A percentile compares a stretch with the other conserved stretches of the same genome.
Evolutionary conservation across 371 early-diverging fungal genomes (phyloP).

Genomic region (Phascolomyces articulosus): DNA sequence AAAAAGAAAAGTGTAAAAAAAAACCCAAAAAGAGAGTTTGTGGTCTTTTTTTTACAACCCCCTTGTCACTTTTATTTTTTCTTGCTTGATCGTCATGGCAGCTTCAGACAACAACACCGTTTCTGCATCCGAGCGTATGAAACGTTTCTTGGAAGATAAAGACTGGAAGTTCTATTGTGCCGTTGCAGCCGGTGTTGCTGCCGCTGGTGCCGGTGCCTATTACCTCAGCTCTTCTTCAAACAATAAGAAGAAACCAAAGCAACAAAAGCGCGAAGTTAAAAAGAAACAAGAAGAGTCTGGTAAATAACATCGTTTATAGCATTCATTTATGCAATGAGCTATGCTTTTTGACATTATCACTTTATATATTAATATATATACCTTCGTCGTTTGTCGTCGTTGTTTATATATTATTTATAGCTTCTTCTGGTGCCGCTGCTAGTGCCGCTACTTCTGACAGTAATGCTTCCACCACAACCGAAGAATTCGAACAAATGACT

Average conservation of each 20-base stretch:
- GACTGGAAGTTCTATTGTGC: constrained; percentile 83
- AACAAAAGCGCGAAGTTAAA: constrained; percentile 25
- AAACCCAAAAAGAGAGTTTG: too few relatives aligned
- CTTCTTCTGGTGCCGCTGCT: background rate
- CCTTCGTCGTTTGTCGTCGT: background rate
- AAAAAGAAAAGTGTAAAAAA: too few relatives aligned
- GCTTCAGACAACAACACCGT: background rate
- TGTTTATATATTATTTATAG: background rate
- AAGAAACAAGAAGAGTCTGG: constrained; percentile 25
- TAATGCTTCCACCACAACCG: constrained; percentile 26
- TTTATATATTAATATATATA: background rate
- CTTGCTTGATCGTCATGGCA: background rate
- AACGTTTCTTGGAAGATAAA: constrained; percentile 70
- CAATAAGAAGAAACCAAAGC: constrained; percentile 34
- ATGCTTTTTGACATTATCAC: background rate
- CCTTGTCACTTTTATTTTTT: background rate
- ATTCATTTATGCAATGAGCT: too few relatives aligned
- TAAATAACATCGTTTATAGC: constrained; percentile 1
- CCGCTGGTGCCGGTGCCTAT: constrained; percentile 72
- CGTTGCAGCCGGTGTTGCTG: constrained; percentile 64
- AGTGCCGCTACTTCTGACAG: constrained; percentile 25
- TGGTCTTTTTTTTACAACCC: too few relatives aligned
- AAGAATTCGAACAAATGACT: constrained; percentile 55
- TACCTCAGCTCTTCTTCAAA: constrained; percentile 54
- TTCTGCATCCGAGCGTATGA: constrained; percentile 42